A percentile compares a stretch with the other conserved stretches of the same genome.
These are phyloP conservation scores for Perkinsus chesapeaki DNA, from an alignment of 169 alveolate species.

Conservation along the genomic window DNA sequence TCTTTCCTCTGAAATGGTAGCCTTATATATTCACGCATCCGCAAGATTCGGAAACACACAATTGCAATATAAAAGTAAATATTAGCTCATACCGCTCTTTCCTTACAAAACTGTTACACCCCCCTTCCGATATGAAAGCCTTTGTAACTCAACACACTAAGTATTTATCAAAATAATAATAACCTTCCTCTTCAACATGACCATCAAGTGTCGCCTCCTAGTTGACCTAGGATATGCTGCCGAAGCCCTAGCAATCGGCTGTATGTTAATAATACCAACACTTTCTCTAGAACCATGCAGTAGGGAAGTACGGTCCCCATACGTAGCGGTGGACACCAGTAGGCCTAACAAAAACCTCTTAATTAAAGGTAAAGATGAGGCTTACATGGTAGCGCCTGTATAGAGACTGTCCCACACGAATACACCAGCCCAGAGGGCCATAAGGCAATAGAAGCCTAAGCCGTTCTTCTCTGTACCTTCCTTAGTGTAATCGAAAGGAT, in stretches of 20 bases:
- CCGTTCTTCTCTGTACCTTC: not conserved
- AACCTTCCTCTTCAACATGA: not conserved
- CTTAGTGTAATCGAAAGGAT: not conserved
- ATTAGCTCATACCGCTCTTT: too few species aligned
- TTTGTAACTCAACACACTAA: not conserved
- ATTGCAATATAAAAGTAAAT: too few species aligned
- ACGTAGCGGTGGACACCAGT: not conserved
- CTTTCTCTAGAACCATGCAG: not conserved
- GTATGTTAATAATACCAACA: not conserved
- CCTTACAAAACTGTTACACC: too few species aligned
- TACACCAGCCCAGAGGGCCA: not conserved
- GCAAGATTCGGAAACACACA: too few species aligned
- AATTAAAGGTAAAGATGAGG: not conserved
- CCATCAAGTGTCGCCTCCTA: not conserved
- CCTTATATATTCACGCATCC: too few species aligned
- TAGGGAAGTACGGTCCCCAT: not conserved
- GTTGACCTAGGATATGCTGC: not conserved
- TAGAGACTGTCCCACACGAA: not conserved
- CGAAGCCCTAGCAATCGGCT: not conserved
- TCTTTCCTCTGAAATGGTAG: too few species aligned
- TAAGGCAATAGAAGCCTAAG: not conserved
- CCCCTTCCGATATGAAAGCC: too few species aligned
- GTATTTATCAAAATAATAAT: not conserved
- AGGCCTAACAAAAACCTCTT: not conserved
- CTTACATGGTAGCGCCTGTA: not conserved